A percentile compares a stretch with the other conserved stretches of the same genome.
Evolutionary conservation across 495 filamentous ascomycete genomes (phyloP).

Genomic region (Penicillium pancosmium): DNA sequence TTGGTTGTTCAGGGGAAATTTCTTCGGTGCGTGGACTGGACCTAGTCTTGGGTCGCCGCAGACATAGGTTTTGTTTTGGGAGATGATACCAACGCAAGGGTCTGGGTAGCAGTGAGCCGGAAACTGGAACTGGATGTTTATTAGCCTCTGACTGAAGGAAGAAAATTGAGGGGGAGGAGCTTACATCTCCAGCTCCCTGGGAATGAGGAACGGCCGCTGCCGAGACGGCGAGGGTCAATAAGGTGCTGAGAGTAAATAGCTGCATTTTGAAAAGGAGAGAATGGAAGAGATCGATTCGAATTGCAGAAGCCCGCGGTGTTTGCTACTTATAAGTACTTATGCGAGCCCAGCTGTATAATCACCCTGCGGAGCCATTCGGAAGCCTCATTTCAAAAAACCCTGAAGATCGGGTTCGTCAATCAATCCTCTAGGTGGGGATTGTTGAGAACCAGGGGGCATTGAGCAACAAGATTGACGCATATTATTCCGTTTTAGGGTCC

Average conservation of each 20-base stretch:
- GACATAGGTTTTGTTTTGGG: constrained; percentile 40
- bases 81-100: constrained; percentile 45
- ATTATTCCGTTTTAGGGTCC: too few species aligned
- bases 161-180: not conserved
- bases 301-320: too few species aligned
- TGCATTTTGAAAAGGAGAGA: not conserved
- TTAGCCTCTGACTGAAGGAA: not conserved
- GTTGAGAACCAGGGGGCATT: too few species aligned
- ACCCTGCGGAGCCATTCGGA: too few species aligned
- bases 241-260: not conserved
- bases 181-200: not conserved
- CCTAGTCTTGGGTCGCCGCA: constrained; percentile 58
- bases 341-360: too few species aligned
- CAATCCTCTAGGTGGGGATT: too few species aligned
- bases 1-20: constrained; percentile 39
- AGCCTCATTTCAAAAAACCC: too few species aligned
- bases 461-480: too few species aligned
- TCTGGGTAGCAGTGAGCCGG: constrained; percentile 25
- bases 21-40: constrained; percentile 42
- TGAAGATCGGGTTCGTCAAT: too few species aligned
- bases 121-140: constrained; percentile 8
- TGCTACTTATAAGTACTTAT: too few species aligned
- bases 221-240: not conserved
- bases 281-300: too few species aligned
- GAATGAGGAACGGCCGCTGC: not conserved